These are phyloP conservation scores for Euphorbia peplus DNA, from an alignment of 345 rosid species.

Conservation along the genomic window DNA sequence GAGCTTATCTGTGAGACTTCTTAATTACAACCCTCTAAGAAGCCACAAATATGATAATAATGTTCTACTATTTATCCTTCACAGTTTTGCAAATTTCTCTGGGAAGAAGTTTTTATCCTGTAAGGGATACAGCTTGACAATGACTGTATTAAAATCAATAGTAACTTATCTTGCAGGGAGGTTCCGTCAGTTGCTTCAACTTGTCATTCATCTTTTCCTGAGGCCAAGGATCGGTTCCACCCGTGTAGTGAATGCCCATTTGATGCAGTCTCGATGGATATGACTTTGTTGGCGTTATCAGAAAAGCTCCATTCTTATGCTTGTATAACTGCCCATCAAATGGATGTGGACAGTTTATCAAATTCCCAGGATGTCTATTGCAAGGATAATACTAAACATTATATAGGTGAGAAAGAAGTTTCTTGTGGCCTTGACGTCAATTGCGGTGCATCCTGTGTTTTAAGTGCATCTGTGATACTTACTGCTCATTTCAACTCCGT, in stretches of 20 bases:
- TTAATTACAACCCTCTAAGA: constrained; percentile 46
- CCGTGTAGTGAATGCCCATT: constrained; percentile 62
- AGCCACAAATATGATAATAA: constrained; percentile 34
- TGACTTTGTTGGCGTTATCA: constrained; percentile 37
- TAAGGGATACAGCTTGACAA: constrained; percentile 33
- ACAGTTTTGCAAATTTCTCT: constrained; percentile 60
- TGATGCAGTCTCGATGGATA: constrained; percentile 49
- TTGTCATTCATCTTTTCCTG: constrained; percentile 12
- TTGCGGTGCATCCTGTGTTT: constrained; percentile 28
- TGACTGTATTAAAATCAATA: constrained; percentile 53
- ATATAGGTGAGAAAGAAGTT: constrained; percentile 22
- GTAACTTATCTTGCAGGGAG: constrained; percentile 42
- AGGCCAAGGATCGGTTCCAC: constrained; percentile 25
- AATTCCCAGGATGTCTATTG: constrained; percentile 17
- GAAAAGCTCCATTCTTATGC: constrained; percentile 44
- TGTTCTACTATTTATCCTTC: constrained; percentile 57
- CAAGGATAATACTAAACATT: constrained; percentile 25
- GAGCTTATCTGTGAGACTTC: constrained; percentile 58
- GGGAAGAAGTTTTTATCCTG: constrained; percentile 45
- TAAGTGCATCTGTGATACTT: constrained; percentile 22
- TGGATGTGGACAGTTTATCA: constrained; percentile 17
- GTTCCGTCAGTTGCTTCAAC: constrained; percentile 17
- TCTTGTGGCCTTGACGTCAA: constrained; percentile 17
- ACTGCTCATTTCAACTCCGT: constrained; percentile 20
- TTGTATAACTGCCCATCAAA: constrained; percentile 26